Evolutionary conservation across 2,329 filamentous ascomycete genomes (phyloP).

Genomic region (Trichoderma breve): DNA sequence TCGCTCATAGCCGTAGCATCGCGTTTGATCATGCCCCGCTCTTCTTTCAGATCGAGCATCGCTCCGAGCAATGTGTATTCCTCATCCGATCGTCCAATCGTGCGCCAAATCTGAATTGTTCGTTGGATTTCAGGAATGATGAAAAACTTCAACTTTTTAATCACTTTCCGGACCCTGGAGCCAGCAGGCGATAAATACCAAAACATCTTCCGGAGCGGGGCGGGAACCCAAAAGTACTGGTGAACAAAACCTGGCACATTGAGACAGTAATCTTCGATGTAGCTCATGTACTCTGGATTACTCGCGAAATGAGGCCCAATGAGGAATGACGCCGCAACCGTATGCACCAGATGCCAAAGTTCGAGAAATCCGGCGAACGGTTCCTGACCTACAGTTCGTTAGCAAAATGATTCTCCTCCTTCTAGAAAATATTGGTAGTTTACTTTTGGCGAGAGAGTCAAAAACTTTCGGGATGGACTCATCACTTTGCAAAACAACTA

Average conservation of each 20-base stretch:
- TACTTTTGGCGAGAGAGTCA: neutral
- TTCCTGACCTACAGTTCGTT: neutral
- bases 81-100: neutral
- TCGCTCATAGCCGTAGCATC: neutral
- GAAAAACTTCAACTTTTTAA: slow-evolving; percentile 5
- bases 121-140: slow-evolving; percentile 5
- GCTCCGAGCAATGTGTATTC: slow-evolving; percentile 12
- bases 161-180: neutral
- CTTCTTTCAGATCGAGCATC: slow-evolving; percentile 17
- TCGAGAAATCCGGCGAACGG: slow-evolving; percentile 8
- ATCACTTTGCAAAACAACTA: neutral
- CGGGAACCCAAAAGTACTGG: slow-evolving; percentile 8
- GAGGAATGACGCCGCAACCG: neutral
- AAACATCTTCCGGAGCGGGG: slow-evolving; percentile 2
- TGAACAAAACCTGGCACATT: slow-evolving; percentile 16
- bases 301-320: slow-evolving; percentile 5
- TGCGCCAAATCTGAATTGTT: neutral
- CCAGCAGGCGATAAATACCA: slow-evolving; percentile 11
- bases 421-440: no score
- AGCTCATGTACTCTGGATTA: slow-evolving; percentile 1
- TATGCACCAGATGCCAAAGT: slow-evolving; percentile 12
- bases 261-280: slow-evolving; percentile 18
- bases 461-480: neutral
- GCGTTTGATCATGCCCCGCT: slow-evolving; percentile 7
- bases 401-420: neutral